Base-by-base conservation (phyloP, 352 stramenopile species). In the Pythium vanterpoolii region DNA sequence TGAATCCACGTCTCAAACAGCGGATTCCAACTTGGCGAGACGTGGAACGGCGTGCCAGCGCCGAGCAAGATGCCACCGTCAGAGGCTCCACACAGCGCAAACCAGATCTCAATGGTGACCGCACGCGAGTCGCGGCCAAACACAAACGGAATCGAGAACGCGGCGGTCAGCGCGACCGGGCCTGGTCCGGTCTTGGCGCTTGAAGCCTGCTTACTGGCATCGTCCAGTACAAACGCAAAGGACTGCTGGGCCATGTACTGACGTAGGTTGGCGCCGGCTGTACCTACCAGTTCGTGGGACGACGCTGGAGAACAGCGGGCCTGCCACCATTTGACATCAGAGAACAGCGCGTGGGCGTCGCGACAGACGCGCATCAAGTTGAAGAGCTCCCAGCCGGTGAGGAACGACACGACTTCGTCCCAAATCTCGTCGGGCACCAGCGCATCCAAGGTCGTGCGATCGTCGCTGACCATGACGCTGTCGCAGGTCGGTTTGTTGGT, bases 1-100 rank as follows among this genome's bases (percentile, higher is more conserved):
- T 42, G 28, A 26, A 62, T 38, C 61, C 61, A 68, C 23, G 30
- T 54, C 40, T 68, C 61, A 30, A 68, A 68, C 16, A 68, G 28
- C 30, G 61, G 54, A 27, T 68, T 62, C 52, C 54, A 68, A 31
- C 34, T 68, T 39, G 61, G 61, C 26, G 61, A 68, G 44, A 68
- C 40, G 26, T 68, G 52, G 54, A 68, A 68, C 27, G 61, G 61
- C 38, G 61, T 63, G 23, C 61, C 61, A n/a, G 53, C 47, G 19
- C 61, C 61, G 3, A 68, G 53, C 9, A 62, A 7, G 31, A 68
- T 63, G 28, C 61, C 61, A 21, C 39, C 47, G 40, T 68, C 28
- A 19, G 27, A 21, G 0, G 19, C 21, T 27, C 54, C 48, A 6
- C 27, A 36, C 4, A 62, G 31, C 11, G 53, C 61, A 31, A 68